These are phyloP conservation scores for Colletotrichum scovillei DNA, from an alignment of 2,329 filamentous ascomycete genomes.

Conservation along the genomic window DNA sequence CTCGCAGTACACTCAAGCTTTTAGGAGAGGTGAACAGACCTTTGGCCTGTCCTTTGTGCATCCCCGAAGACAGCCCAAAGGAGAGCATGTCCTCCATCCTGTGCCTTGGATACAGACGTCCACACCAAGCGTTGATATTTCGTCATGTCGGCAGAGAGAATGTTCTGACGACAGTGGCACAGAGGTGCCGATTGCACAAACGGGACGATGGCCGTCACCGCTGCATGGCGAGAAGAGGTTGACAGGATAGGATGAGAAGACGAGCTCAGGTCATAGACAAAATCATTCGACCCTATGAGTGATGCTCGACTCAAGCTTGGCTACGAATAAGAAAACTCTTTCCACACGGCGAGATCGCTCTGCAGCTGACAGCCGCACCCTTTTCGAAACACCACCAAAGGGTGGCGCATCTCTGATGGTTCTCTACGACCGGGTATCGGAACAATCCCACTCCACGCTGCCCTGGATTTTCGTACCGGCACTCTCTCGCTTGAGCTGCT, in stretches of 20 bases:
- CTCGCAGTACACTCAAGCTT: conserved; percentile 4
- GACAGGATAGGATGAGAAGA: conserved; percentile 12
- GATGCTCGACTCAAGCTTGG: neutral
- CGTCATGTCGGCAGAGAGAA: conserved; percentile 11
- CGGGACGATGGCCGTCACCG: conserved; percentile 11
- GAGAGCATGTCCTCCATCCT: neutral
- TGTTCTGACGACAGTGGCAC: conserved; percentile 10
- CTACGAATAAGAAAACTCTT: neutral
- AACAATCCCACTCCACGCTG: neutral
- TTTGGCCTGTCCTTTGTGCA: neutral
- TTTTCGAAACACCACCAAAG: conserved; percentile 14
- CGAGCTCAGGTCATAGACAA: too few relatives aligned
- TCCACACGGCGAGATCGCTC: too few relatives aligned
- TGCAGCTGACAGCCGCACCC: too few relatives aligned
- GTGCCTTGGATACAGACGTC: neutral
- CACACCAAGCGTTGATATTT: neutral
- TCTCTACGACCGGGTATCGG: neutral
- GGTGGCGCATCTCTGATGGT: neutral
- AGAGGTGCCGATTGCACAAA: neutral
- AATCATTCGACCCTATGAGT: neutral
- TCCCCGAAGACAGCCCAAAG: neutral
- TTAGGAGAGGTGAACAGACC: neutral
- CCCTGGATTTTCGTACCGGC: too few relatives aligned
- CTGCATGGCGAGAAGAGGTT: conserved; percentile 1
- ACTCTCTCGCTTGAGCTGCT: too few relatives aligned